Conservation (phyloP, 106 monocot species). For the Allium fistulosum region DNA sequence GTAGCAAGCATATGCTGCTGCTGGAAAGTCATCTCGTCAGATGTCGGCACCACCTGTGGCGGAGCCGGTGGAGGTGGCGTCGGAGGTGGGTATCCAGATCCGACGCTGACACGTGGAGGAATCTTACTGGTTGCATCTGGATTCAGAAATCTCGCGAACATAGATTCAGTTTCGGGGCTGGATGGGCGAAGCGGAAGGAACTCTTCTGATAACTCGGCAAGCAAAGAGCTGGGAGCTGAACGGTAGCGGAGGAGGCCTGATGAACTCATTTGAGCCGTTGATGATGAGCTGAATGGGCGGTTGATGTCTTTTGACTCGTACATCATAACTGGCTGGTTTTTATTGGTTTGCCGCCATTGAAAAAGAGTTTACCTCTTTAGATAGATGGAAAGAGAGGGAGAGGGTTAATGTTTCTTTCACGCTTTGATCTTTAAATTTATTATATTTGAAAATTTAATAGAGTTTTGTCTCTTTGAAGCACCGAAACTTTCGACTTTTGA, state of each 20-base stretch:
- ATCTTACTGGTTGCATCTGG: conserved; percentile 23
- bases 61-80: conserved; percentile 6
- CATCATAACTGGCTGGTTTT: no score
- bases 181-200: conserved; percentile 46
- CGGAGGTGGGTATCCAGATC: conserved; percentile 1
- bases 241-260: conserved; percentile 80
- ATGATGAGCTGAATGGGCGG: conserved; percentile 32
- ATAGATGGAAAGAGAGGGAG: no score
- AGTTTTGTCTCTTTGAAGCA: no score
- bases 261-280: conserved; percentile 42
- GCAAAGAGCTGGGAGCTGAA: conserved; percentile 69
- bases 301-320: conserved; percentile 35
- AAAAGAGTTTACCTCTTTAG: no score
- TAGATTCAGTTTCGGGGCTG: conserved; percentile 57
- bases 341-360: no score
- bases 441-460: no score
- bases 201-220: conserved; percentile 73
- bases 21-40: conserved; percentile 46
- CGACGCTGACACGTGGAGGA: neutral
- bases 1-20: conserved; percentile 16
- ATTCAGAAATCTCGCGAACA: conserved; percentile 60
- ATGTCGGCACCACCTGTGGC: neutral
- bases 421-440: no score
- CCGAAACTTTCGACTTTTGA: no score
- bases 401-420: no score